These are phyloP conservation scores for Tylopilus plumbeoviolaceoides DNA, from an alignment of 768 basidiomycete species.

Conservation along the genomic window DNA sequence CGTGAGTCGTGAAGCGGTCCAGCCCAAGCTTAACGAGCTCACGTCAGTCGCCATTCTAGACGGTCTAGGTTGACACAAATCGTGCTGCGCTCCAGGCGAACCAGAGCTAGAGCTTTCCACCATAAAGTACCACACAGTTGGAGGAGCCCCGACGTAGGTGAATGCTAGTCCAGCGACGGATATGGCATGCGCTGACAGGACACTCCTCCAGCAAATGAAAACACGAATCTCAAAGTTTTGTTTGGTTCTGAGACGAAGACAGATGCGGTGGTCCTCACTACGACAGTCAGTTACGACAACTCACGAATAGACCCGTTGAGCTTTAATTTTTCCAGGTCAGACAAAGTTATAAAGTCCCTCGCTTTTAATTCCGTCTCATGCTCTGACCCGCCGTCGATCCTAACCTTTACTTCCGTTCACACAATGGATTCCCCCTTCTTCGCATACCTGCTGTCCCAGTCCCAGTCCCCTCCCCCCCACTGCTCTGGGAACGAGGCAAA, in stretches of 20 bases:
- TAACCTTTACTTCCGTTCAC: slow-evolving; percentile 4
- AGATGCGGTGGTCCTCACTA: slow-evolving; percentile 24
- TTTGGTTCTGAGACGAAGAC: slow-evolving; percentile 22
- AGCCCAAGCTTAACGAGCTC: too few species aligned
- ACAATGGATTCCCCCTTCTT: slow-evolving; percentile 11
- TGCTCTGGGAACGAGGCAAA: slow-evolving; percentile 10
- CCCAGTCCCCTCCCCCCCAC: slow-evolving; percentile 2
- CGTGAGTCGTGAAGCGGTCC: too few species aligned
- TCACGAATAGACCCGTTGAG: slow-evolving; percentile 15
- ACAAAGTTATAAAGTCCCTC: slow-evolving; percentile 33
- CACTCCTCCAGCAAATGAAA: slow-evolving; percentile 11
- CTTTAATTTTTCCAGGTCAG: slow-evolving; percentile 12
- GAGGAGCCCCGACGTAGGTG: too few species aligned
- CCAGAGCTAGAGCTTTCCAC: too few species aligned
- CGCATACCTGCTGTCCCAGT: not conserved
- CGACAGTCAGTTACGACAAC: slow-evolving; percentile 25
- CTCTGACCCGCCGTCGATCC: slow-evolving; percentile 20
- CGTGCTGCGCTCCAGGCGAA: too few species aligned
- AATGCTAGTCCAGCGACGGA: too few species aligned
- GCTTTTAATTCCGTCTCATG: not conserved
- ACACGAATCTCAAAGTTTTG: slow-evolving; percentile 17
- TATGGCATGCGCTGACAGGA: not conserved
- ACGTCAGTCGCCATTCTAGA: too few species aligned
- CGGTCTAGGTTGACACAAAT: too few species aligned
- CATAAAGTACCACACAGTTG: too few species aligned